Evolutionary conservation across 208 protist species (phyloP).

Genomic region (Wallacemonas sp.): DNA sequence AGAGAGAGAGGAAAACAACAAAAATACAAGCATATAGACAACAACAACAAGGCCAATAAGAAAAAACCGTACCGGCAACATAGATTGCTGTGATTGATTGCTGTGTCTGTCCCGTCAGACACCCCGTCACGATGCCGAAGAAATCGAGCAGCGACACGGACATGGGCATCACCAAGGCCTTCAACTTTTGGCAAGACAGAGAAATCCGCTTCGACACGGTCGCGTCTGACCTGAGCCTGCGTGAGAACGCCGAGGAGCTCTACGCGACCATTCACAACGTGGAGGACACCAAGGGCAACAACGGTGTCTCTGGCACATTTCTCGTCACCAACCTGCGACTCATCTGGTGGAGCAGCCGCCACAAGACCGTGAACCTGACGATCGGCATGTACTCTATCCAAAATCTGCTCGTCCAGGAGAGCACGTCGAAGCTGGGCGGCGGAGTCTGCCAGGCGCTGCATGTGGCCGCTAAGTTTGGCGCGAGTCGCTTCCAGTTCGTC

Average conservation of each 20-base stretch:
- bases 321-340: slow-evolving; percentile 96
- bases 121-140: slow-evolving; percentile 17
- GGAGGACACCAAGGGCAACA: slow-evolving; percentile 97
- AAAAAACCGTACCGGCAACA: too few species aligned
- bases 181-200: slow-evolving; percentile 94
- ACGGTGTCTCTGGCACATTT: slow-evolving; percentile 88
- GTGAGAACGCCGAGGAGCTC: slow-evolving; percentile 73
- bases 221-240: slow-evolving; percentile 43
- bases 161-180: slow-evolving; percentile 39
- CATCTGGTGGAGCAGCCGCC: slow-evolving; percentile 83
- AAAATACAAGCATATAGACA: background rate
- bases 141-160: slow-evolving; percentile 20
- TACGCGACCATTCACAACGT: slow-evolving; percentile 82
- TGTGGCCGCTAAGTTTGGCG: slow-evolving; percentile 81
- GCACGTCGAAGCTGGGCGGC: slow-evolving; percentile 64
- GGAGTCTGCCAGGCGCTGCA: slow-evolving; percentile 88
- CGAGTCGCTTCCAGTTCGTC: slow-evolving; percentile 93
- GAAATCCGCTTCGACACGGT: slow-evolving; percentile 95
- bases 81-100: too few species aligned
- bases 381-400: slow-evolving; percentile 93
- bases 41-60: too few species aligned
- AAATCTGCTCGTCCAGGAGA: slow-evolving; percentile 85
- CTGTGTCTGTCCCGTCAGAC: too few species aligned
- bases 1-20: background rate
- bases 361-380: slow-evolving; percentile 80